phyloP scores from a whole-genome alignment of 1,139 yeast species.

The Taphrina pruni region DNA sequence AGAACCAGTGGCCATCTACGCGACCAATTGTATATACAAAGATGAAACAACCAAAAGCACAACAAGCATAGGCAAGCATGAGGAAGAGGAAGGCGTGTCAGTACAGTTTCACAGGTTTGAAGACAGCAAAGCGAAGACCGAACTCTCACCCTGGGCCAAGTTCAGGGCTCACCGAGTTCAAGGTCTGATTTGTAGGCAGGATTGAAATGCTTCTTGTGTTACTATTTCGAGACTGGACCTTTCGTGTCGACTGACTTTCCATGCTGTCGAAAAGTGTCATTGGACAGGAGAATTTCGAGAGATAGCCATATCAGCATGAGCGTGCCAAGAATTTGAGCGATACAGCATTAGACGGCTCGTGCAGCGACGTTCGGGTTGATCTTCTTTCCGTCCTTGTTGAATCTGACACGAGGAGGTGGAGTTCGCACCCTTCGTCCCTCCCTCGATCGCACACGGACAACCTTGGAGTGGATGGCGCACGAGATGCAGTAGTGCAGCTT shows the following conservation, averaged over 20 bases:
- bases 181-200: slow-evolving; percentile 29
- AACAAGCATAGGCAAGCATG: background rate
- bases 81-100: background rate
- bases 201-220: slow-evolving; percentile 13
- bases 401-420: slow-evolving; percentile 99
- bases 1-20: too few relatives aligned
- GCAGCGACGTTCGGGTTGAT: slow-evolving; percentile 98
- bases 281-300: background rate
- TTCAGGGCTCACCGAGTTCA: slow-evolving; percentile 39
- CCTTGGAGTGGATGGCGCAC: slow-evolving; percentile 99
- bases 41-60: background rate
- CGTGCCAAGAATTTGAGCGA: background rate
- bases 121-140: slow-evolving; percentile 16
- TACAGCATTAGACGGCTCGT: slow-evolving; percentile 45
- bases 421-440: slow-evolving; percentile 98
- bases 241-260: background rate
- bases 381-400: slow-evolving; percentile 87
- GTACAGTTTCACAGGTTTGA: background rate
- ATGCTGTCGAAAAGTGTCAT: too few relatives aligned
- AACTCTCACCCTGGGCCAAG: slow-evolving; percentile 41
- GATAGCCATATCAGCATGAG: background rate
- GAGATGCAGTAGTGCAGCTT: slow-evolving; percentile 99
- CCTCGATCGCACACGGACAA: slow-evolving; percentile 99
- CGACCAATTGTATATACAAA: background rate
- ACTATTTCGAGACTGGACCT: background rate